Evolutionary conservation across 75 land plant genomes (phyloP), one percentile per base, ranked within the genome.

Genomic region (Cryptomeria japonica): DNA sequence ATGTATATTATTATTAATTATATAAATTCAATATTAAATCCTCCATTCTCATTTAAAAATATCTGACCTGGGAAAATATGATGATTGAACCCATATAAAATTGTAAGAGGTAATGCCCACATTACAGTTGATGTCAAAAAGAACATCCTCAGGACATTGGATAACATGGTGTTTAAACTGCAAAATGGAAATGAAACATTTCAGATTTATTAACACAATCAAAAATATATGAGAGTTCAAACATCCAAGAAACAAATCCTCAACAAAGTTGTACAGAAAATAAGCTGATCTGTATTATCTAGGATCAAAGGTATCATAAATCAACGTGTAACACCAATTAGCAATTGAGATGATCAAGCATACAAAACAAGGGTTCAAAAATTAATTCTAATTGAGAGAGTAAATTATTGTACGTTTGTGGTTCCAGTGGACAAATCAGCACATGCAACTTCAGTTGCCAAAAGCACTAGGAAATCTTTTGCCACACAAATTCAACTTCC

Each of bases 51-150:
- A 14, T 32, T 75, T 36, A 75, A 28, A 75, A 32, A 75, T 32
- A 36, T 75, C 90, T 88, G 84, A 94, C 95, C 94, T 89, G 95
- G 94, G 87, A 94, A 75, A 76, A 91, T 86, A 42, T 94, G 88
- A 85, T 89, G 89, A 58, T 95, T 94, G 90, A 94, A 94, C 84
- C 86, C 91, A 85, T 93, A 91, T 6, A 95, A 56, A n/a, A 95
- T 88, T 39, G 85, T 88, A 80, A 93, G 55, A 8, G 96, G 96
- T 32, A 88, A 87, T 37, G 88, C 88, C 96, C 95, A 95, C 96
- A 95, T 95, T 22, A 91, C 61, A 64, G 92, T n/a, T 14, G 96
- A 95, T 32, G 93, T 90, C 34, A 90, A 34, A n/a, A 90, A 76
- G 84, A 95, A 95, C 90, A 91, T 91, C 85, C 78, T 75, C 78